Evolutionary conservation across 441 rosid genomes (phyloP).

Genomic region (Mallotus japonicus): DNA sequence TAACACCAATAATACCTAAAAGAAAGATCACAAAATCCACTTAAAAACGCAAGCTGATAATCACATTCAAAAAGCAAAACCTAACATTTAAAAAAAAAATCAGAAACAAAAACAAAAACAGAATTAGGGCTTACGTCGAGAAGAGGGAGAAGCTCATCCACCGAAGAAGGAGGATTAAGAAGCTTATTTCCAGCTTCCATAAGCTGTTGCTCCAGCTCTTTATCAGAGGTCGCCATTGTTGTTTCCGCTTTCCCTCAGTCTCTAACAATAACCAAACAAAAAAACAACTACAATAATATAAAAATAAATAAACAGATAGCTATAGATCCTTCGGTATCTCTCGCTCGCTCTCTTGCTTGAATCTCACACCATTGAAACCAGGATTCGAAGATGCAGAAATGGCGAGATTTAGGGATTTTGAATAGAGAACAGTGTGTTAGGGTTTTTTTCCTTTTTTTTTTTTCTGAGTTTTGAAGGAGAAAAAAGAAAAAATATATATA

Average conservation of each 20-base stretch:
- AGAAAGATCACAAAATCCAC: background rate
- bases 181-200: slow-evolving; percentile 72
- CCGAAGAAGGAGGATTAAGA: slow-evolving; percentile 54
- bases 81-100: background rate
- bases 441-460: slow-evolving; percentile 23
- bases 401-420: background rate
- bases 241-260: background rate
- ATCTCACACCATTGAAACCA: slow-evolving; percentile 38
- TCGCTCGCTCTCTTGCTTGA: slow-evolving; percentile 14
- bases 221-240: slow-evolving; percentile 52
- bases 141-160: slow-evolving; percentile 74
- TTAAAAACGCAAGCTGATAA: background rate
- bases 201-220: slow-evolving; percentile 73
- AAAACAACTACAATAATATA: slow-evolving; percentile 2
- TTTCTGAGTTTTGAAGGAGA: slow-evolving; percentile 1
- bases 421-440: slow-evolving; percentile 9
- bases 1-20: background rate
- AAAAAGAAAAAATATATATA: background rate
- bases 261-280: slow-evolving; percentile 9
- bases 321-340: slow-evolving; percentile 40
- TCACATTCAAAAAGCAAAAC: background rate
- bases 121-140: slow-evolving; percentile 69
- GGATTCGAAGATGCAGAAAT: slow-evolving; percentile 18
- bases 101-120: background rate
- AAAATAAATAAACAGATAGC: slow-evolving; percentile 4